phyloP scores from a whole-genome alignment of 352 stramenopile genomes.

The Globisporangium uncinulatum region DNA sequence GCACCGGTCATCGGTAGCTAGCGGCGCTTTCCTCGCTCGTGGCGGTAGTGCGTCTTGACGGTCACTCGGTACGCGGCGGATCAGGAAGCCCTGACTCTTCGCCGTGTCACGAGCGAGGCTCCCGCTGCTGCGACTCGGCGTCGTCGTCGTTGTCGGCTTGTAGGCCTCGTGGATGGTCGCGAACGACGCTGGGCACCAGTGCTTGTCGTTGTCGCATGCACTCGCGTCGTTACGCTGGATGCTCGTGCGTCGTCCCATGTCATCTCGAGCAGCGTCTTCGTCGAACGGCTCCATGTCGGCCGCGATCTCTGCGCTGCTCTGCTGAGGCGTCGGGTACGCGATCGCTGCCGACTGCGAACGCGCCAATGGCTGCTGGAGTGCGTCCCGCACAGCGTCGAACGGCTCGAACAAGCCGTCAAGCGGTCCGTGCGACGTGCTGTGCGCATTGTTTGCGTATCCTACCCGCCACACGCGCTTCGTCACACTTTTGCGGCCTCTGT shows the following conservation, averaged over 20 bases:
- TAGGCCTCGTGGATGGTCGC: constrained; percentile 12
- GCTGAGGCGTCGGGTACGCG: constrained; percentile 23
- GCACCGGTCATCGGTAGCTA: constrained; percentile 19
- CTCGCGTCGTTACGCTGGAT: constrained; percentile 2
- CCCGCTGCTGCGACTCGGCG: constrained; percentile 4
- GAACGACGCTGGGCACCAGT: constrained; percentile 42
- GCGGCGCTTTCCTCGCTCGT: constrained; percentile 15
- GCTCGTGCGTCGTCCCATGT: constrained; percentile 16
- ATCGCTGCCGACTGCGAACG: constrained; percentile 11
- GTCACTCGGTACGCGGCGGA: constrained; percentile 12
- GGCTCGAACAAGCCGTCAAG: constrained; percentile 49
- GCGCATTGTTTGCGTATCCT: constrained; percentile 39
- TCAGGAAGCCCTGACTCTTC: constrained; percentile 23
- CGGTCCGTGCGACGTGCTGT: constrained; percentile 12
- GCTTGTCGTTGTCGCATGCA: neutral
- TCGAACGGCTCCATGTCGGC: constrained; percentile 17
- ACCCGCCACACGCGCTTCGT: constrained; percentile 33
- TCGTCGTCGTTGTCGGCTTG: no score
- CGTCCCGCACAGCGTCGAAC: constrained; percentile 27
- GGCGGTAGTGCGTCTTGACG: neutral
- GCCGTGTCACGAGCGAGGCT: constrained; percentile 7
- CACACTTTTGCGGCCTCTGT: neutral
- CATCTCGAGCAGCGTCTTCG: constrained; percentile 12
- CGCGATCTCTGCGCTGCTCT: constrained; percentile 6
- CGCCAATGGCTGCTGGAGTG: neutral